phyloP scores from a whole-genome alignment of 805 yeast species.

The Cyberlindnera misumaiensis region DNA sequence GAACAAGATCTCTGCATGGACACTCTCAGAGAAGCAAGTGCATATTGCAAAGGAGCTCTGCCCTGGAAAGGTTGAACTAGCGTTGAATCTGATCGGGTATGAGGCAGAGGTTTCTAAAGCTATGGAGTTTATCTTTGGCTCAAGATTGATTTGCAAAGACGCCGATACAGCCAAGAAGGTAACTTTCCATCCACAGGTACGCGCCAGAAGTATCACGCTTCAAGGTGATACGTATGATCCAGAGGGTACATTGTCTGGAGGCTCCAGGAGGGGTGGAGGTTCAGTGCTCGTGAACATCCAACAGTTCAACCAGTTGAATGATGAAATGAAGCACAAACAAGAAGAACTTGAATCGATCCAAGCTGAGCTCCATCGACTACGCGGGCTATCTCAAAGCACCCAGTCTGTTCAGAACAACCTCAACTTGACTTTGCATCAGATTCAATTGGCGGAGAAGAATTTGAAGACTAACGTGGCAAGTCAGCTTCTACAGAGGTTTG shows the following conservation, averaged over 20 bases:
- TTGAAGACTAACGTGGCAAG: slow-evolving; percentile 51
- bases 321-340: slow-evolving; percentile 35
- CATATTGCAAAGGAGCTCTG: slow-evolving; percentile 66
- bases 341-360: slow-evolving; percentile 35
- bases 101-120: slow-evolving; percentile 68
- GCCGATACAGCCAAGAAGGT: slow-evolving; percentile 82
- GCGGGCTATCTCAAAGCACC: slow-evolving; percentile 41
- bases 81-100: slow-evolving; percentile 71
- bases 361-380: slow-evolving; percentile 35
- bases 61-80: slow-evolving; percentile 85
- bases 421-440: slow-evolving; percentile 51
- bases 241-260: slow-evolving; percentile 92
- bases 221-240: slow-evolving; percentile 97
- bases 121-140: slow-evolving; percentile 88
- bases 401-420: slow-evolving; percentile 51
- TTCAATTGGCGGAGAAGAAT: slow-evolving; percentile 47
- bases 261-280: slow-evolving; percentile 60
- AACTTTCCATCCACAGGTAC: slow-evolving; percentile 78
- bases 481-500: slow-evolving; percentile 44
- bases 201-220: slow-evolving; percentile 77
- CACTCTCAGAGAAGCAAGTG: slow-evolving; percentile 45
- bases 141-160: slow-evolving; percentile 80
- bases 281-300: slow-evolving; percentile 62
- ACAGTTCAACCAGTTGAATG: slow-evolving; percentile 44
- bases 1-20: slow-evolving; percentile 68